These are phyloP conservation scores for Coemansia sp. DNA, from an alignment of 192 early-diverging fungal genomes.

Conservation along the genomic window DNA sequence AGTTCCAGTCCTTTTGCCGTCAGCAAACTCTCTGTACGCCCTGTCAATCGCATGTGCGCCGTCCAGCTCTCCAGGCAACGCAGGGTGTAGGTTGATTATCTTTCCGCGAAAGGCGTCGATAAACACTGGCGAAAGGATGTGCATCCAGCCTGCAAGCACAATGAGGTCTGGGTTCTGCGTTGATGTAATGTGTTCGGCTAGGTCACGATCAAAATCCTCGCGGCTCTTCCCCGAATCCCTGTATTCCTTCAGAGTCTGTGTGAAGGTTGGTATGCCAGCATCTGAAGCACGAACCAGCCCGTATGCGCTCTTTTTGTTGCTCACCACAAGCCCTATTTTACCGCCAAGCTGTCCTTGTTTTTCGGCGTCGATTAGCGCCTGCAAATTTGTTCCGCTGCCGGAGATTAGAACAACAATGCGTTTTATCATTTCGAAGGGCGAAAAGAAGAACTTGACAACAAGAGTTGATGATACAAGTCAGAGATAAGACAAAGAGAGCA, in stretches of 20 bases:
- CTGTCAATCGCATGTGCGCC: slow-evolving; percentile 96
- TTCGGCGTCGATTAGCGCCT: slow-evolving; percentile 90
- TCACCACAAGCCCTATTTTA: slow-evolving; percentile 84
- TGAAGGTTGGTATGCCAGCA: slow-evolving; percentile 80
- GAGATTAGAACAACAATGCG: slow-evolving; percentile 90
- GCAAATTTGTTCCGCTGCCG: slow-evolving; percentile 93
- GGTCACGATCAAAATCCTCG: slow-evolving; percentile 83
- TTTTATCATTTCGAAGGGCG: slow-evolving; percentile 32
- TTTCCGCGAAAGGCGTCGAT: slow-evolving; percentile 66
- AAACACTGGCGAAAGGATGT: slow-evolving; percentile 89
- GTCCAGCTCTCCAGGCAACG: slow-evolving; percentile 93
- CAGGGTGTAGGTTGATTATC: slow-evolving; percentile 96
- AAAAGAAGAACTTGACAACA: not conserved
- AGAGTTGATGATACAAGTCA: not conserved
- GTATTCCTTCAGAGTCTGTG: slow-evolving; percentile 81
- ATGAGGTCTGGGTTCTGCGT: slow-evolving; percentile 74
- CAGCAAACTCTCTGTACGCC: slow-evolving; percentile 84
- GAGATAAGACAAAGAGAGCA: not conserved
- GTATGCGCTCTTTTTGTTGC: slow-evolving; percentile 81
- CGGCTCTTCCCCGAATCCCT: slow-evolving; percentile 79
- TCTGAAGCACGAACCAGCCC: slow-evolving; percentile 85
- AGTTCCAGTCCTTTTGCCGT: slow-evolving; percentile 70
- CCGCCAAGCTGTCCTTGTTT: slow-evolving; percentile 55
- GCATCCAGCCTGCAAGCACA: slow-evolving; percentile 98
- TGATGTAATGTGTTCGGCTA: slow-evolving; percentile 66